Base-by-base conservation (phyloP, 2,329 filamentous ascomycete genomes). In the Bipolaris victoriae region DNA sequence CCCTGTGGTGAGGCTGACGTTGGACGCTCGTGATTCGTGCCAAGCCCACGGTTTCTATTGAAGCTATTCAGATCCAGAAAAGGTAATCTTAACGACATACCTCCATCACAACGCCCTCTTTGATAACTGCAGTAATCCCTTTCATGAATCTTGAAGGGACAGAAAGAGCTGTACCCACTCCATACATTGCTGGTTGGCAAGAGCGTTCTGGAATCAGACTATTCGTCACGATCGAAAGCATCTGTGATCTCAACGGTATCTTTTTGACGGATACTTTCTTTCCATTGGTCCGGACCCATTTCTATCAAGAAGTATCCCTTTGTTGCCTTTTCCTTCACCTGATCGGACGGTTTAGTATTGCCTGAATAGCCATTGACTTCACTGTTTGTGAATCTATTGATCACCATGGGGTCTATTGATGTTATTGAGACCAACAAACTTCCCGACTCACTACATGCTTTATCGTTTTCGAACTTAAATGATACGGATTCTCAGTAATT, bases 31-130 rank as follows among this genome's bases (percentile, higher is more conserved):
- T 31, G 40, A 18, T 37, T 7, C 13, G 22, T 44, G 67, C 63
- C 67, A 71, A 71, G 65, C 47, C 52, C 58, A 33, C 26, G 31
- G 44, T 49, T 48, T 57, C 60, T 66, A 70, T 70, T 66, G 57
- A 63, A 46, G 49, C 60, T 74, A 73, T 73, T 73, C 62, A 71
- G 57, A 62, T 62, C 68, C 62, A n/a, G 58, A 69, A 65, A 33
- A 46, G 64, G 63, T 33, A 61, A 65, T 37, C 40, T 51, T 50
- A 61, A 44, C 37, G 55, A 31, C 45, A 53, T 52, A 20, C 52
- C 52, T 63, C 63, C 61, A 61, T 57, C 50, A 55, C 49, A 37
- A 26, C 45, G 37, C 16, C 53, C 35, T 55, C 57, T 60, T 49
- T 57, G 50, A 45, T 44, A 40, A 40, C 49, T 49, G 55, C 46